phyloP scores from a whole-genome alignment of 2,329 filamentous ascomycete species.

The Pestalotiopsis fici region DNA sequence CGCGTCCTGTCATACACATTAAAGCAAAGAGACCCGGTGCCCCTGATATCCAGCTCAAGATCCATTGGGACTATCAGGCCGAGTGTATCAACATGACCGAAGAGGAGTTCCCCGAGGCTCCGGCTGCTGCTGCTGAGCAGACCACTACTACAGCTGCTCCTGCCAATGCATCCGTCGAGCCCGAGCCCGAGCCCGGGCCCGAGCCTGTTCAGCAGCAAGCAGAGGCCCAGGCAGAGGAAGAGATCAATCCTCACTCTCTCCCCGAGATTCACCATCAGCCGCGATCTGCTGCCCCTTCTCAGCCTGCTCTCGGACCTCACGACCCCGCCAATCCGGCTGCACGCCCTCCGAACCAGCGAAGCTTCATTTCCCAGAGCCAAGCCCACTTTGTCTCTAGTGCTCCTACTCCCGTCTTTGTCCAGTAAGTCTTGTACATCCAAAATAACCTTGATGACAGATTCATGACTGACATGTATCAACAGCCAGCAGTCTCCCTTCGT shows the following conservation, averaged over 20 bases:
- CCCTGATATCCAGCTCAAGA: neutral
- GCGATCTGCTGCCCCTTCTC: neutral
- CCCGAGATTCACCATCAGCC: conserved; percentile 1
- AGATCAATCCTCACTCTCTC: neutral
- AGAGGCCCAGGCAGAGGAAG: neutral
- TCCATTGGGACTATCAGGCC: conserved; percentile 7
- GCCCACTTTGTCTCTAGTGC: neutral
- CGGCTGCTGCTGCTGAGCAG: neutral
- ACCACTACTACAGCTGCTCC: neutral
- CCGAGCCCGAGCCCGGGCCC: neutral
- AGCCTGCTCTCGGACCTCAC: neutral
- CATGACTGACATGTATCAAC: neutral
- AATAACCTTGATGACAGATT: no score
- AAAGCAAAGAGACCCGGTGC: neutral
- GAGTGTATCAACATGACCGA: neutral
- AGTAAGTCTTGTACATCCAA: neutral
- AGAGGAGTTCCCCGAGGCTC: no score
- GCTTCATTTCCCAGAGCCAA: neutral
- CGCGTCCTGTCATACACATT: neutral
- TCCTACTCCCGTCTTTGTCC: neutral
- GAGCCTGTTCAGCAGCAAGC: neutral
- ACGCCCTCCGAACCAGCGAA: neutral
- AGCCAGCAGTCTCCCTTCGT: neutral
- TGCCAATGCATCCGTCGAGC: neutral
- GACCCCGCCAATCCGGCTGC: neutral